Evolutionary conservation across 176 grass and related monocot genomes (phyloP).

Genomic region (Triticum timopheevii): DNA sequence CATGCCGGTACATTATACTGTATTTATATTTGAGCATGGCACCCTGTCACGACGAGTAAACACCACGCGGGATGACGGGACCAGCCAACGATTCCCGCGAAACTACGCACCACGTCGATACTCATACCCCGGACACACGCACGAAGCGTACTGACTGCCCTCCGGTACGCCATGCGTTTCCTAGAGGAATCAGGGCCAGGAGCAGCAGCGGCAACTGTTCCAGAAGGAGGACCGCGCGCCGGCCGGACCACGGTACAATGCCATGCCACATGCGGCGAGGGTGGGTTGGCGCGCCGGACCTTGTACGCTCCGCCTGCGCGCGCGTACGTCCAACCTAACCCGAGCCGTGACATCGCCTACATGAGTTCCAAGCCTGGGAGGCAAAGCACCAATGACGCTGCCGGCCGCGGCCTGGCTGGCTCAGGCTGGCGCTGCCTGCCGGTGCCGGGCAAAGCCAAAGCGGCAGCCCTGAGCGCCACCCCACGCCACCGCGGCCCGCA

Average conservation of each 20-base stretch:
- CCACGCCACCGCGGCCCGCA: conserved; percentile 23
- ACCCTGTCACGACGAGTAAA: neutral
- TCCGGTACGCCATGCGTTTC: neutral
- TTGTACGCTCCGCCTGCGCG: neutral
- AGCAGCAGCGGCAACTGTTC: neutral
- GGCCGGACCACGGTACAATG: neutral
- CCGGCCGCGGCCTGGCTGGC: neutral
- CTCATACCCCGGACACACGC: too few relatives aligned
- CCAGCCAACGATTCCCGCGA: neutral
- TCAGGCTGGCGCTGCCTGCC: neutral
- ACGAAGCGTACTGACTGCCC: too few relatives aligned
- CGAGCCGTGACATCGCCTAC: neutral
- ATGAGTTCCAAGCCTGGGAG: neutral
- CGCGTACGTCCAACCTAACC: neutral
- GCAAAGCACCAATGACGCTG: neutral
- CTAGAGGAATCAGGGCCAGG: neutral
- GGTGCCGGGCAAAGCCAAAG: neutral
- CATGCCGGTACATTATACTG: too few relatives aligned
- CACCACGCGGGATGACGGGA: neutral
- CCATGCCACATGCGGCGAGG: neutral
- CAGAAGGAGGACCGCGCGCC: neutral
- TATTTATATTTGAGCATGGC: too few relatives aligned
- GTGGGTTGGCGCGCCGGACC: neutral
- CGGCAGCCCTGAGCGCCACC: neutral
- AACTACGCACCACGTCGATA: neutral